A percentile compares a stretch with the other conserved stretches of the same genome.
phyloP scores from a whole-genome alignment of 2,329 filamentous ascomycete genomes.

The Phaeosphaeriaceae sp. region DNA sequence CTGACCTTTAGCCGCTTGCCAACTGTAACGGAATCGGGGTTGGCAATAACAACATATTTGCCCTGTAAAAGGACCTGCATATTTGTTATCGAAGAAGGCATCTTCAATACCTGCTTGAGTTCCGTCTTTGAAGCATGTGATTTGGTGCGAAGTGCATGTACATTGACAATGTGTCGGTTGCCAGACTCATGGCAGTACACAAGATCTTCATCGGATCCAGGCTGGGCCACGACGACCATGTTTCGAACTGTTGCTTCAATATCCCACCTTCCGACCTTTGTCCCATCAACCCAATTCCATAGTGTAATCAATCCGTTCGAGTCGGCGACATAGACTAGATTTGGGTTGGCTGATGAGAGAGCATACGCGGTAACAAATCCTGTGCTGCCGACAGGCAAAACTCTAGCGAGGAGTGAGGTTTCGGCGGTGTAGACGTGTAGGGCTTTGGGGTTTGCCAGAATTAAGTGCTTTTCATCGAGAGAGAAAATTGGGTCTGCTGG shows the following conservation, averaged over 20 bases:
- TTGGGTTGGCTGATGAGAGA: slow-evolving; percentile 58
- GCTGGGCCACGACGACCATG: slow-evolving; percentile 38
- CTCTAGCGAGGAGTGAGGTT: slow-evolving; percentile 80
- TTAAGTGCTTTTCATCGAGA: slow-evolving; percentile 66
- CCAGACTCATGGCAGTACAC: slow-evolving; percentile 50
- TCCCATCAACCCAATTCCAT: slow-evolving; percentile 64
- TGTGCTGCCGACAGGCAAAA: slow-evolving; percentile 61
- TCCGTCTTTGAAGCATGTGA: slow-evolving; percentile 37
- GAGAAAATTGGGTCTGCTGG: slow-evolving; percentile 64
- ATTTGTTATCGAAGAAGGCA: slow-evolving; percentile 43
- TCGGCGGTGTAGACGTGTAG: slow-evolving; percentile 81
- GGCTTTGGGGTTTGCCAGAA: slow-evolving; percentile 75
- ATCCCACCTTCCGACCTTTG: slow-evolving; percentile 53
- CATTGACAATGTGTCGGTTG: slow-evolving; percentile 48
- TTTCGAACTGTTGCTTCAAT: slow-evolving; percentile 45
- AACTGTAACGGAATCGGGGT: slow-evolving; percentile 64
- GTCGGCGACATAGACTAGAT: slow-evolving; percentile 62
- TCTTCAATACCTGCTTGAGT: slow-evolving; percentile 48
- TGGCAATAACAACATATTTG: slow-evolving; percentile 63
- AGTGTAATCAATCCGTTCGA: slow-evolving; percentile 58
- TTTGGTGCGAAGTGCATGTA: slow-evolving; percentile 41
- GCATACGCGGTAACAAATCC: slow-evolving; percentile 57
- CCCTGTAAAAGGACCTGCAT: slow-evolving; percentile 60
- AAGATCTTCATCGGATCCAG: slow-evolving; percentile 38
- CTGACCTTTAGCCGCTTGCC: slow-evolving; percentile 57